phyloP scores from a whole-genome alignment of 2,329 filamentous ascomycete species.

The Penicillium decumbens region DNA sequence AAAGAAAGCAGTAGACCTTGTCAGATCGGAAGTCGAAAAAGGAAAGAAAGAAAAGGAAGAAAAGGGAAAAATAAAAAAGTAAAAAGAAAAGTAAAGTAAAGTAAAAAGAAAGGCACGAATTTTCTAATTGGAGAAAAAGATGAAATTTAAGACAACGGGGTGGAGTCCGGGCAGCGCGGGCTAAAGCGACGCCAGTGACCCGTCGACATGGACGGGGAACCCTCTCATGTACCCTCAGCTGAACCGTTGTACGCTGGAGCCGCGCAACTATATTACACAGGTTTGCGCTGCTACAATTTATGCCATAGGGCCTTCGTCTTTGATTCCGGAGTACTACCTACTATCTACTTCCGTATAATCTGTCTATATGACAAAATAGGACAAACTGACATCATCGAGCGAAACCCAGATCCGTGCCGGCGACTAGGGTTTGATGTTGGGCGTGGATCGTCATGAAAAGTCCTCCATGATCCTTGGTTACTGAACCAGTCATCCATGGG shows the following conservation, averaged over 20 bases:
- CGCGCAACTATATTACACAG: neutral
- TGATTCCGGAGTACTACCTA: neutral
- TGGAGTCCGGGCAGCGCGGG: constrained; percentile 22
- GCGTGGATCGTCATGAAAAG: constrained; percentile 6
- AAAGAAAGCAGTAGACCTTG: constrained; percentile 1
- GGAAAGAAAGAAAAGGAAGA: neutral
- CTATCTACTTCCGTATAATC: too few relatives aligned
- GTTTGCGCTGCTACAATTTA: neutral
- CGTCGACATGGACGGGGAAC: constrained; percentile 37
- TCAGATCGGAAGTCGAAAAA: constrained; percentile 8
- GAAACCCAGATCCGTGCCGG: neutral
- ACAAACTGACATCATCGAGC: constrained; percentile 7
- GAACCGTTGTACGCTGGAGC: neutral
- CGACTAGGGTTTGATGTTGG: constrained; percentile 3
- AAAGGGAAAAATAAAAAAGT: neutral
- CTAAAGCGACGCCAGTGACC: constrained; percentile 32
- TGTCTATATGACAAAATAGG: too few relatives aligned
- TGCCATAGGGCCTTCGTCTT: too few relatives aligned
- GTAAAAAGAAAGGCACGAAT: constrained; percentile 1
- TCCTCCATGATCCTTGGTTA: constrained; percentile 5
- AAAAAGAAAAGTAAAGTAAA: too few relatives aligned
- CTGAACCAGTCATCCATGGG: constrained; percentile 10
- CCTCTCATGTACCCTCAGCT: neutral
- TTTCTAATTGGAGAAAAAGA: constrained; percentile 18
- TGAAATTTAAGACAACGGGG: constrained; percentile 18